Conservation (phyloP, 192 early-diverging fungal species). For the Phycomyces blakesleeanus region DNA sequence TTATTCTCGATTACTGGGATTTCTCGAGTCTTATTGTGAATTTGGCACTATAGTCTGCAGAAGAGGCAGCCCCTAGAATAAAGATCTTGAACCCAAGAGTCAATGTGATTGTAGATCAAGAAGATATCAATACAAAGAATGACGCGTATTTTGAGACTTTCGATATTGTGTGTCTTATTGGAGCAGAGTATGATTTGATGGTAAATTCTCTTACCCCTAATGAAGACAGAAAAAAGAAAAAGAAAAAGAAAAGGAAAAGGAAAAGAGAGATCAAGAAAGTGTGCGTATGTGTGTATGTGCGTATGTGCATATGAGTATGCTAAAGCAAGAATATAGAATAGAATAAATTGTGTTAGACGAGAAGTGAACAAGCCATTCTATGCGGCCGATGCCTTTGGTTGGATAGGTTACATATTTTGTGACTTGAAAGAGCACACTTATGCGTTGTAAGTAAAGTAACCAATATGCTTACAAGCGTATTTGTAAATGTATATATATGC, state of each 20-base stretch:
- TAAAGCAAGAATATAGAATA: slow-evolving; percentile 26
- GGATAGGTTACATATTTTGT: slow-evolving; percentile 83
- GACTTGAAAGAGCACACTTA: slow-evolving; percentile 69
- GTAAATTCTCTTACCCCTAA: slow-evolving; percentile 37
- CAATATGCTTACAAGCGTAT: background rate
- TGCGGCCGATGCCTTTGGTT: slow-evolving; percentile 64
- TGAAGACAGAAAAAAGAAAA: no score
- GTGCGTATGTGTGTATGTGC: no score
- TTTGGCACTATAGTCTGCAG: slow-evolving; percentile 50
- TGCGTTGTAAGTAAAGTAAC: slow-evolving; percentile 38
- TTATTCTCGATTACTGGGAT: background rate
- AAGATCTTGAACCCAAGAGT: slow-evolving; percentile 83
- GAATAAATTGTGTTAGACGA: slow-evolving; percentile 63
- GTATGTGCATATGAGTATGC: no score
- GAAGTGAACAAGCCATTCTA: slow-evolving; percentile 56
- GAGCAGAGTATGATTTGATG: slow-evolving; percentile 38
- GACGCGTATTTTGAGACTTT: slow-evolving; percentile 57
- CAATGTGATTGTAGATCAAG: slow-evolving; percentile 46
- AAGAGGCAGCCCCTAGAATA: slow-evolving; percentile 60
- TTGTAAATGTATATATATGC: no score
- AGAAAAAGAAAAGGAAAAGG: no score
- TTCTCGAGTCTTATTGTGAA: no score
- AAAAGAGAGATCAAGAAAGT: no score
- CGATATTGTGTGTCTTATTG: slow-evolving; percentile 66
- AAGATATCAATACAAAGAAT: slow-evolving; percentile 38